Conservation (phyloP, 768 basidiomycete species). For the Rhodotorula kratochvilovae region DNA sequence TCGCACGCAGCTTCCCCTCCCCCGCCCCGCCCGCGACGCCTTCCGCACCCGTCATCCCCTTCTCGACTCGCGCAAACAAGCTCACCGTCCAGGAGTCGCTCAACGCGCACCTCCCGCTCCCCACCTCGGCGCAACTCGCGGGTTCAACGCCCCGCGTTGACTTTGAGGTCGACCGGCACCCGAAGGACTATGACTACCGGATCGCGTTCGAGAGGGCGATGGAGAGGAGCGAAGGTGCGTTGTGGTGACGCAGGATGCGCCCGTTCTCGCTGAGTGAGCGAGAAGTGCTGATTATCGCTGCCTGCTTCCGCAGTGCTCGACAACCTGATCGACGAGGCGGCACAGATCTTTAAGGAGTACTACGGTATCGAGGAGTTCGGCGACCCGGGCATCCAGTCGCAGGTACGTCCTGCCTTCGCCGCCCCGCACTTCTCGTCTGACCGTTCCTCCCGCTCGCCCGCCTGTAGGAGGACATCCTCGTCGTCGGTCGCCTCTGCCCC, state of each 20-base stretch:
- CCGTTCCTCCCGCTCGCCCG: not conserved
- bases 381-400: conserved; percentile 57
- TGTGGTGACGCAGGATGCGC: too few relatives aligned
- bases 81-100: conserved; percentile 46
- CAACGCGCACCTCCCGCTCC: conserved; percentile 47
- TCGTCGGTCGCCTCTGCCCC: conserved; percentile 68
- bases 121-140: conserved; percentile 27
- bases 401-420: conserved; percentile 12
- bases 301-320: conserved; percentile 62
- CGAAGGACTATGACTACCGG: conserved; percentile 57
- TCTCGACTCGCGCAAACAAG: conserved; percentile 10
- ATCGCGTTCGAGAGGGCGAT: conserved; percentile 93
- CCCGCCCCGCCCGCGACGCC: conserved; percentile 20
- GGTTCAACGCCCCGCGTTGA: conserved; percentile 42
- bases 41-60: conserved; percentile 21
- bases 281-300: not conserved
- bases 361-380: conserved; percentile 65
- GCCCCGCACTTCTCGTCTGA: not conserved
- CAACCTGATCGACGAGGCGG: conserved; percentile 78
- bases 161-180: conserved; percentile 43
- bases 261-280: not conserved
- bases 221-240: conserved; percentile 72
- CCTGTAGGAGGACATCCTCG: conserved; percentile 56
- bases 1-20: conserved; percentile 18
- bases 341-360: conserved; percentile 63